Conservation (phyloP, 176 grass and related monocot genomes). For the Zoysia japonica region DNA sequence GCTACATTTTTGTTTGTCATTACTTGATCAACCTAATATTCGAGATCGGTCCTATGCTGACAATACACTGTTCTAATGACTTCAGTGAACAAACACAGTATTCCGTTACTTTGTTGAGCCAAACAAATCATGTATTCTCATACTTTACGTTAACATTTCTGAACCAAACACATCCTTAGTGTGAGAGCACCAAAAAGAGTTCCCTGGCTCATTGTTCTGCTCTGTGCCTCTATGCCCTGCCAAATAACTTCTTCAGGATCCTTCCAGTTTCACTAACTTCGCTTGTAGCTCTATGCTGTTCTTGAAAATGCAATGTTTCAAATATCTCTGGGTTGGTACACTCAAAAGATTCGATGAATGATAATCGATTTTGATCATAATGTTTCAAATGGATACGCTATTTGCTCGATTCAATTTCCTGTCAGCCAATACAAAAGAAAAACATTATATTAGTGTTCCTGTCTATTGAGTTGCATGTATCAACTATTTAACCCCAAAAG, state of each 20-base stretch:
- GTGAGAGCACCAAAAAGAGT: too few species aligned
- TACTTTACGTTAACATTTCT: too few species aligned
- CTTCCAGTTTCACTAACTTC: background rate
- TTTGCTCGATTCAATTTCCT: background rate
- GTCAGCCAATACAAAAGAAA: background rate
- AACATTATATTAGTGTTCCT: background rate
- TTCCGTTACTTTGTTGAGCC: too few species aligned
- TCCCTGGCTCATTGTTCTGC: background rate
- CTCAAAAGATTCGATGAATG: background rate
- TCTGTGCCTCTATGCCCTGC: background rate
- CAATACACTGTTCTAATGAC: too few species aligned
- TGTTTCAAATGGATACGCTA: background rate
- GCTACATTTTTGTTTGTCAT: conserved; percentile 26
- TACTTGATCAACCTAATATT: background rate
- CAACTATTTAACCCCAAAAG: too few species aligned
- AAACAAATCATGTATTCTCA: too few species aligned
- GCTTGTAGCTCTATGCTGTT: background rate
- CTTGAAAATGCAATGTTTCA: background rate
- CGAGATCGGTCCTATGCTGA: background rate
- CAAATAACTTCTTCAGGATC: background rate
- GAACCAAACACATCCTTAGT: too few species aligned
- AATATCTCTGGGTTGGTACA: too few species aligned
- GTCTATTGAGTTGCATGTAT: too few species aligned
- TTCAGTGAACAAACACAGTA: too few species aligned
- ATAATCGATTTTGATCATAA: background rate